These are phyloP conservation scores for Teunomyces cretensis DNA, from an alignment of 805 yeast species.

Conservation along the genomic window DNA sequence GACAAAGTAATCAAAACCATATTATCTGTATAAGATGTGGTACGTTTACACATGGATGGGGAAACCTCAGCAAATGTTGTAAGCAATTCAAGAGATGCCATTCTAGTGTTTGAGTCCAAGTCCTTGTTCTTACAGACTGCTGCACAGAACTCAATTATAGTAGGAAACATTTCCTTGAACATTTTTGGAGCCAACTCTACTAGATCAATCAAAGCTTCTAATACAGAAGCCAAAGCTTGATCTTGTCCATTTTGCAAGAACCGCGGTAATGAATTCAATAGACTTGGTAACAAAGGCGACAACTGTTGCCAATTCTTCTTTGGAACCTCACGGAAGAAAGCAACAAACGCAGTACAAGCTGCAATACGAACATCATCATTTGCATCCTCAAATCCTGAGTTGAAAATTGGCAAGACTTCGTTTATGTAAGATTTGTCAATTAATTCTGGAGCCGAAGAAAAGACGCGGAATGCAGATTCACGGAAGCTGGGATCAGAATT, in stretches of 20 bases:
- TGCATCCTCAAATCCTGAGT: conserved; percentile 75
- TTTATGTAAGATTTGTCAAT: conserved; percentile 58
- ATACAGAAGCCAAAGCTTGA: conserved; percentile 77
- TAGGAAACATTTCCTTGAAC: conserved; percentile 87
- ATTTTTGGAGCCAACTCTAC: conserved; percentile 93
- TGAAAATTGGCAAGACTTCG: conserved; percentile 67
- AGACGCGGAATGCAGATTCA: conserved; percentile 88
- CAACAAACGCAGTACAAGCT: conserved; percentile 88
- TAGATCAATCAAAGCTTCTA: conserved; percentile 84
- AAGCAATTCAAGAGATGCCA: conserved; percentile 83
- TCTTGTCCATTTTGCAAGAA: conserved; percentile 78
- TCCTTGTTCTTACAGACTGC: conserved; percentile 79
- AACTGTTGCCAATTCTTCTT: conserved; percentile 75
- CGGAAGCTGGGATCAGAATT: conserved; percentile 63
- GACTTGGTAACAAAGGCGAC: conserved; percentile 76
- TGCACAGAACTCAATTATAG: conserved; percentile 84
- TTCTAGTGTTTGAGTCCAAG: conserved; percentile 73
- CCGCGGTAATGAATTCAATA: conserved; percentile 84
- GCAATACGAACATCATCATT: conserved; percentile 85
- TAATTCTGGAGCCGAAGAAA: conserved; percentile 79
- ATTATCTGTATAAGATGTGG: conserved; percentile 66
- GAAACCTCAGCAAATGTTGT: conserved; percentile 91
- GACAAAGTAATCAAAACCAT: conserved; percentile 73
- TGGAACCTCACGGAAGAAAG: conserved; percentile 81
- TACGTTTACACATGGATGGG: conserved; percentile 90